Conservation (phyloP, 257 asterid species). For the Primulina tabacum region DNA sequence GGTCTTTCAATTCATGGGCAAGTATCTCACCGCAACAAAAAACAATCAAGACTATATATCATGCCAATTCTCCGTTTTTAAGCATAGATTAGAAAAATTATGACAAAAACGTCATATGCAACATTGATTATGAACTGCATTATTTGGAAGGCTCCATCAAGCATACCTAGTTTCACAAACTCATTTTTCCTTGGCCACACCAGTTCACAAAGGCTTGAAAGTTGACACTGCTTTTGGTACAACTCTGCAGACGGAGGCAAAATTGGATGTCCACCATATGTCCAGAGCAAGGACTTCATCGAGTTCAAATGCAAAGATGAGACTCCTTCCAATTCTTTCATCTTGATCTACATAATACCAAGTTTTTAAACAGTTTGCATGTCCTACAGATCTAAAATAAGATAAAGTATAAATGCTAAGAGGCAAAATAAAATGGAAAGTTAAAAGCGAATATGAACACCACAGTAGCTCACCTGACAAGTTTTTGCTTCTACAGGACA, state of each 20-base stretch:
- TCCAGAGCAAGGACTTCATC: constrained; percentile 77
- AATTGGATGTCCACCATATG: constrained; percentile 84
- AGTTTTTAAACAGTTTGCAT: constrained; percentile 17
- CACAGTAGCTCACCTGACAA: constrained; percentile 51
- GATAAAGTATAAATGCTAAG: background rate
- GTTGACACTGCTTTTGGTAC: constrained; percentile 53
- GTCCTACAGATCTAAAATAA: background rate
- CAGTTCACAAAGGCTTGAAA: constrained; percentile 48
- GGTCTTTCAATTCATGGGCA: background rate
- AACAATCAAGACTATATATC: constrained; percentile 1
- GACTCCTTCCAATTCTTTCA: constrained; percentile 34
- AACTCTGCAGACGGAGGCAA: constrained; percentile 67
- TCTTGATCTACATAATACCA: constrained; percentile 43
- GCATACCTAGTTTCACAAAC: constrained; percentile 42
- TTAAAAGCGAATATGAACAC: constrained; percentile 21
- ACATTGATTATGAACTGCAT: constrained; percentile 9
- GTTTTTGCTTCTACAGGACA: constrained; percentile 56
- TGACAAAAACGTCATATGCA: constrained; percentile 12
- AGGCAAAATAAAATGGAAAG: constrained; percentile 6
- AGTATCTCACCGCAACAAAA: background rate
- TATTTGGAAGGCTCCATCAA: constrained; percentile 10
- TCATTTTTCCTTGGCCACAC: constrained; percentile 58
- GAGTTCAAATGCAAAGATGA: constrained; percentile 41
- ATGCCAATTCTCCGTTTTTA: background rate
- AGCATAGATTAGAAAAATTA: constrained; percentile 1